Evolutionary conservation across 1,284 basidiomycete species (phyloP).

Genomic region (Coniophora puteana): DNA sequence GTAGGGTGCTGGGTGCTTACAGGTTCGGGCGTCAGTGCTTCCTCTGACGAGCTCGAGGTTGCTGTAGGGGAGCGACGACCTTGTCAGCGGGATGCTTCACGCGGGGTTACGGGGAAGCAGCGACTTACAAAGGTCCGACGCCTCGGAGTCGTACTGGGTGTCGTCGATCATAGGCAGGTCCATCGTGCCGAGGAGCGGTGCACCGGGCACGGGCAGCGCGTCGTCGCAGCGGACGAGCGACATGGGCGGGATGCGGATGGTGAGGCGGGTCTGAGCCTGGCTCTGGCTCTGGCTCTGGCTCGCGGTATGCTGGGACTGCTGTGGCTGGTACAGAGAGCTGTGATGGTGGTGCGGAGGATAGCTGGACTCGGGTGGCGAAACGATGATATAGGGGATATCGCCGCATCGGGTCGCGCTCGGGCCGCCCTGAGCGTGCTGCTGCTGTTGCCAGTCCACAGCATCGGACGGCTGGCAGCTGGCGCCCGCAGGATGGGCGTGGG

Average conservation of each 20-base stretch:
- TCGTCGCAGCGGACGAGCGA: constrained; percentile 1
- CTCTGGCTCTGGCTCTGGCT: no score
- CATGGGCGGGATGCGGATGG: constrained; percentile 18
- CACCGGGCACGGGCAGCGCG: constrained; percentile 13
- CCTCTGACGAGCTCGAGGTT: constrained; percentile 3
- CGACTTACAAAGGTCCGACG: constrained; percentile 8
- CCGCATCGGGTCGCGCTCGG: constrained; percentile 1
- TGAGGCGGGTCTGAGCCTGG: constrained; percentile 5
- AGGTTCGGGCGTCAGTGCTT: constrained; percentile 12
- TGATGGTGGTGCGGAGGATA: constrained; percentile 2
- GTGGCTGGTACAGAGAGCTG: neutral
- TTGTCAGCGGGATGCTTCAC: neutral
- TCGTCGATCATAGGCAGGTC: constrained; percentile 15
- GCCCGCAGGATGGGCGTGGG: no score
- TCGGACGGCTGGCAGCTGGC: neutral
- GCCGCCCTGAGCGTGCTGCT: neutral
- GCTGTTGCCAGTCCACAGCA: no score
- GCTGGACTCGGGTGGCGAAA: constrained; percentile 5
- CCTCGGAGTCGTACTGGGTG: constrained; percentile 16
- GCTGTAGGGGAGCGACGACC: neutral
- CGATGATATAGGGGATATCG: constrained; percentile 7
- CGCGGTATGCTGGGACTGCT: neutral
- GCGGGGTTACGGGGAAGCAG: no score
- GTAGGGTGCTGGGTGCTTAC: constrained; percentile 13
- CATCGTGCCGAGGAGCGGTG: constrained; percentile 19